phyloP scores from a whole-genome alignment of 768 basidiomycete genomes.

The Leucosporidium scottii region DNA sequence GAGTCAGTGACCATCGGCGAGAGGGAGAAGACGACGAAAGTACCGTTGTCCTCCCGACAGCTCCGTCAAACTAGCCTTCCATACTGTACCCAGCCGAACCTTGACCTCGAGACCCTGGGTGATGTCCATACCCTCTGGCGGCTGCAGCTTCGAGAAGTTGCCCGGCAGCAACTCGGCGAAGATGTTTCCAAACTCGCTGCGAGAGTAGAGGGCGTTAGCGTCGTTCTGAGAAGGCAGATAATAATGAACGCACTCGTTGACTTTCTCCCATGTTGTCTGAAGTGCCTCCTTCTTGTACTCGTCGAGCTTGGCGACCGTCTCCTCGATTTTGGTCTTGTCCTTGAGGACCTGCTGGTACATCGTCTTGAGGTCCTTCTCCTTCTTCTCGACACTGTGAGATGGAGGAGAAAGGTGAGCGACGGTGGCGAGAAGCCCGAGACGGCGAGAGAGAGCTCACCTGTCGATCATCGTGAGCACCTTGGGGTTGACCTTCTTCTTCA shows the following conservation, averaged over 20 bases:
- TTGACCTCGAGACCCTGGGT: conserved; percentile 97
- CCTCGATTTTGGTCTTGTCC: conserved; percentile 91
- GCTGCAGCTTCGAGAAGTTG: conserved; percentile 90
- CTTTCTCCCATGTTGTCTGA: conserved; percentile 92
- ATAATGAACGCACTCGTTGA: conserved; percentile 71
- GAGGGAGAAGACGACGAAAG: conserved; percentile 35
- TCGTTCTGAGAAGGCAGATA: background rate
- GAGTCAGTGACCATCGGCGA: conserved; percentile 5
- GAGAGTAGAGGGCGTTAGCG: background rate
- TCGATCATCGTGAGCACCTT: conserved; percentile 96
- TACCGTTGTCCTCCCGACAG: conserved; percentile 94
- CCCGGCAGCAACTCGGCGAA: conserved; percentile 92
- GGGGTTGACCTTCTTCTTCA: conserved; percentile 92
- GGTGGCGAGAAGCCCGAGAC: background rate
- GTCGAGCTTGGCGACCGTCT: conserved; percentile 86
- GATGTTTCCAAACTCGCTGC: conserved; percentile 89
- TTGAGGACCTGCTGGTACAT: conserved; percentile 80
- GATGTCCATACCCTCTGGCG: conserved; percentile 86
- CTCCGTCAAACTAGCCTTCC: conserved; percentile 97
- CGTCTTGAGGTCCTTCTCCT: conserved; percentile 74
- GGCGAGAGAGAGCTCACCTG: conserved; percentile 52
- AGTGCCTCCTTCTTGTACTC: conserved; percentile 88
- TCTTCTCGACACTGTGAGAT: conserved; percentile 74
- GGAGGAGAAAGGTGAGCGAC: background rate
- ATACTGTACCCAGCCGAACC: conserved; percentile 84